phyloP scores from a whole-genome alignment of 2,329 filamentous ascomycete species.

The Acarospora socialis region DNA sequence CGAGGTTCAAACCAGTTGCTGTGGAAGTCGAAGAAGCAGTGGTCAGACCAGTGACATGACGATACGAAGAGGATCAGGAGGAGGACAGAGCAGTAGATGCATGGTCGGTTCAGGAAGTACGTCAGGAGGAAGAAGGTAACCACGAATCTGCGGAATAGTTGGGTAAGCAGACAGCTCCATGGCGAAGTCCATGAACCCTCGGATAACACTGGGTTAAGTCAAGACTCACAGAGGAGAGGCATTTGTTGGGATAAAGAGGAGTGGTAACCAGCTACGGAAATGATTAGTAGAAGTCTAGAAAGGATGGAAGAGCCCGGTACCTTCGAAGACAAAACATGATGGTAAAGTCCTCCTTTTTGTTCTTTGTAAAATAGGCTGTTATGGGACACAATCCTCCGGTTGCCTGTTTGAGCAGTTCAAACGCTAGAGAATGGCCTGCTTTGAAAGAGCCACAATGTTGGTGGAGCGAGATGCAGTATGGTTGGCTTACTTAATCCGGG shows the following conservation, averaged over 20 bases:
- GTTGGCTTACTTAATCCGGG: too few relatives aligned
- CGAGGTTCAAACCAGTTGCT: conserved; percentile 91
- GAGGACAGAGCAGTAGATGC: conserved; percentile 93
- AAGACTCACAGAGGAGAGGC: conserved; percentile 49
- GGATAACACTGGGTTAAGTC: background rate
- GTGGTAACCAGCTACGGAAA: conserved; percentile 61
- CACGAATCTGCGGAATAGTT: conserved; percentile 41
- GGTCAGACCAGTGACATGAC: conserved; percentile 77
- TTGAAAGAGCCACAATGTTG: too few relatives aligned
- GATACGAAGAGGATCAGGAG: conserved; percentile 90
- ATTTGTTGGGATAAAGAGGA: conserved; percentile 79
- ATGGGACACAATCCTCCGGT: too few relatives aligned
- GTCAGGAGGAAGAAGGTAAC: conserved; percentile 83
- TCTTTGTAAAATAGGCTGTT: too few relatives aligned
- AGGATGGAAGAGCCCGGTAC: conserved; percentile 28
- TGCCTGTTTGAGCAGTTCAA: too few relatives aligned
- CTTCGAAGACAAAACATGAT: conserved; percentile 54
- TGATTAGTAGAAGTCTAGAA: conserved; percentile 1
- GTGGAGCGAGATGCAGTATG: too few relatives aligned
- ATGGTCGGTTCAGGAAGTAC: conserved; percentile 91
- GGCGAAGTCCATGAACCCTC: background rate
- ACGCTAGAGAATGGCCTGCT: too few relatives aligned
- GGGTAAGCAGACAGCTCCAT: too few relatives aligned
- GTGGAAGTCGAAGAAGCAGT: conserved; percentile 83
- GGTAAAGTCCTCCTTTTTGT: conserved; percentile 3